Conservation (phyloP, 2,329 filamentous ascomycete genomes). For the Apiospora saccharicola region DNA sequence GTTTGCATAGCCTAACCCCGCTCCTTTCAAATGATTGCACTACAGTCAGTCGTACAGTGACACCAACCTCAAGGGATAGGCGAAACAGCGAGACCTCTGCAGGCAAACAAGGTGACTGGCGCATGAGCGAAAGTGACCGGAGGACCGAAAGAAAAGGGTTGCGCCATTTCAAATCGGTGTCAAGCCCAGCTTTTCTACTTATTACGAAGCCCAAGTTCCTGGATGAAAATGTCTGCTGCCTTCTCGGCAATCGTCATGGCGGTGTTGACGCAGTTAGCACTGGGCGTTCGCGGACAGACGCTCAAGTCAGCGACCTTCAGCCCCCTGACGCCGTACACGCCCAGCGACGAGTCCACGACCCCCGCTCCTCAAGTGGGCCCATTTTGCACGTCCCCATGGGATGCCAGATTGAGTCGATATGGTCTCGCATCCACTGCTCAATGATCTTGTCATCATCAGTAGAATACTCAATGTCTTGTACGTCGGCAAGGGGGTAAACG, state of each 20-base stretch:
- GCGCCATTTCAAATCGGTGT: too few species aligned
- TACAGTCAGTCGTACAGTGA: too few species aligned
- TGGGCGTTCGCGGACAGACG: constrained; percentile 40
- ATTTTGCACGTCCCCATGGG: constrained; percentile 47
- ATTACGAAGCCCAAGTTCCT: constrained; percentile 36
- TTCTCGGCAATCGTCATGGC: constrained; percentile 55
- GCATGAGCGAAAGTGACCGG: too few species aligned
- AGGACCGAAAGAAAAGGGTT: too few species aligned
- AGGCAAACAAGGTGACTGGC: too few species aligned
- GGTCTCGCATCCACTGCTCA: constrained; percentile 44
- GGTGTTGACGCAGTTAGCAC: constrained; percentile 53
- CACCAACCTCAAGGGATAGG: too few species aligned
- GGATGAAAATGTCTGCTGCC: constrained; percentile 45
- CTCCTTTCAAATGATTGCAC: too few species aligned
- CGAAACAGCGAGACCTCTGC: too few species aligned
- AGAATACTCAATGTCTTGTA: constrained; percentile 54
- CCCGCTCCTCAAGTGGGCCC: constrained; percentile 43
- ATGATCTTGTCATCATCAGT: constrained; percentile 52
- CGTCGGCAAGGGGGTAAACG: constrained; percentile 38
- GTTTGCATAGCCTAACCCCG: too few species aligned
- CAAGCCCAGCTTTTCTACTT: too few species aligned
- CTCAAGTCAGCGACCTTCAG: constrained; percentile 46
- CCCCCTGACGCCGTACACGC: constrained; percentile 45
- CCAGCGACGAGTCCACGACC: constrained; percentile 46
- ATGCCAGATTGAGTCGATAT: constrained; percentile 47